These are phyloP conservation scores for Leccinum subgranulosum DNA, from an alignment of 768 basidiomycete species.

Conservation along the genomic window DNA sequence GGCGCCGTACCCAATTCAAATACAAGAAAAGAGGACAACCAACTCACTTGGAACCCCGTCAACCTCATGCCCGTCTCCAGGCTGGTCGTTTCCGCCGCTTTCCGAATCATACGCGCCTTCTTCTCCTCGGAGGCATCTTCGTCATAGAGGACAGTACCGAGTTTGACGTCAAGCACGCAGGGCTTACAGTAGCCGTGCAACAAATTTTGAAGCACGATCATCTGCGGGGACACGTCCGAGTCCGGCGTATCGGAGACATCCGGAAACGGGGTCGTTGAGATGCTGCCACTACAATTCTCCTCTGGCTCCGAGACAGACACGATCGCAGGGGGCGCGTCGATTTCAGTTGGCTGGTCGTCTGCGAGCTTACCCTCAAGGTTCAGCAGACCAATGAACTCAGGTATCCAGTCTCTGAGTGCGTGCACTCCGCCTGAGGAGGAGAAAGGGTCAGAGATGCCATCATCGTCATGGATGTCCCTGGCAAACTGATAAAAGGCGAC, in stretches of 20 bases:
- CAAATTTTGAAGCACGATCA: slow-evolving; percentile 84
- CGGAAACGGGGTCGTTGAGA: slow-evolving; percentile 39
- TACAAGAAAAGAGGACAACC: slow-evolving; percentile 14
- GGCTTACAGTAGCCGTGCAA: slow-evolving; percentile 71
- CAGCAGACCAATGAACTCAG: slow-evolving; percentile 78
- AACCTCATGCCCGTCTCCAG: slow-evolving; percentile 73
- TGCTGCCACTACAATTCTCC: neutral
- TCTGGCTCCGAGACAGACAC: slow-evolving; percentile 33
- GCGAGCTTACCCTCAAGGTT: slow-evolving; percentile 54
- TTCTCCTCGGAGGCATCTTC: slow-evolving; percentile 67
- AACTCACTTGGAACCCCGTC: slow-evolving; percentile 83
- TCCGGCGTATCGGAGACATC: neutral
- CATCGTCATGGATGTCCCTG: slow-evolving; percentile 12
- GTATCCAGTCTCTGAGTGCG: slow-evolving; percentile 55
- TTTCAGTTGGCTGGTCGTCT: slow-evolving; percentile 7
- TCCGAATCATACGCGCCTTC: slow-evolving; percentile 68
- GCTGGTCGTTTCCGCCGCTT: slow-evolving; percentile 70
- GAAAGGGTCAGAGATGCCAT: slow-evolving; percentile 19
- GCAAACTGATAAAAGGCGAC: slow-evolving; percentile 67
- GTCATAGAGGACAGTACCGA: slow-evolving; percentile 88
- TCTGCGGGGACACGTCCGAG: slow-evolving; percentile 40
- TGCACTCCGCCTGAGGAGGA: slow-evolving; percentile 3
- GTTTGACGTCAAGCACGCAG: slow-evolving; percentile 88
- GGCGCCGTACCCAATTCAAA: neutral
- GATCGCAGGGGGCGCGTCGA: slow-evolving; percentile 13